Evolutionary conservation across 768 basidiomycete species (phyloP), one percentile per base, ranked within the genome.

Genomic region (Lepiota venenata): DNA sequence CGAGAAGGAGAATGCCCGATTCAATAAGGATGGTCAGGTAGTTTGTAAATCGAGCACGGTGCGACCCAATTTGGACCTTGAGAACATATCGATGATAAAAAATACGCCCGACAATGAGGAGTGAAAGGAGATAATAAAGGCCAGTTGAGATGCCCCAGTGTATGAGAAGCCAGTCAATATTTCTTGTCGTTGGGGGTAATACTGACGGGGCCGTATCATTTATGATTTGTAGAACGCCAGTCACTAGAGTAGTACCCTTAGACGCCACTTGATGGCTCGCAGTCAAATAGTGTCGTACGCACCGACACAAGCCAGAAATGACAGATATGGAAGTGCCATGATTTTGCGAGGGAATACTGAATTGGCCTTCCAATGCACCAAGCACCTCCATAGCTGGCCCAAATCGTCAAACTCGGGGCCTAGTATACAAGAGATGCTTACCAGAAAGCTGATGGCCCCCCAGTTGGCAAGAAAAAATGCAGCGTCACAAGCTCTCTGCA

Each of bases 371-470:
- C 46, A 55, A 22, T 55, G 38, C 18, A 55, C 10, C n/a, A 41
- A 11, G n/a, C 53, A 55, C 12, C 53, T 46, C 53, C 53, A 55
- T 32, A 55, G 25, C 53, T 55, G 22, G 21, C 27, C 16, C 18
- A 22, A 3, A 8, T 4, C 7, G 22, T 29, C 40, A 41, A 25
- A 29, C 10, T 12, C 36, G 5, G 32, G 21, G 10, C n/a, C 18
- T 4, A 11, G 8, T 14, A 36, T 16, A 35, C 9, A 0, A 20
- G 5, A 21, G 32, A 11, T 6, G 15, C 52, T 54, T 47, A 54
- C 52, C 16, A 54, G 44, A 3, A 54, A 47, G 20, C 44, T 37
- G 21, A 55, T 32, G 3, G 53, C 16, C 11, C 53, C 53, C 53
- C 53, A 55, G n/a, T 55, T 55, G 7, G 48, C 25, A 0, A 55